Evolutionary conservation across 306 rosid genomes (phyloP).

Genomic region (Cicer cuneatum): DNA sequence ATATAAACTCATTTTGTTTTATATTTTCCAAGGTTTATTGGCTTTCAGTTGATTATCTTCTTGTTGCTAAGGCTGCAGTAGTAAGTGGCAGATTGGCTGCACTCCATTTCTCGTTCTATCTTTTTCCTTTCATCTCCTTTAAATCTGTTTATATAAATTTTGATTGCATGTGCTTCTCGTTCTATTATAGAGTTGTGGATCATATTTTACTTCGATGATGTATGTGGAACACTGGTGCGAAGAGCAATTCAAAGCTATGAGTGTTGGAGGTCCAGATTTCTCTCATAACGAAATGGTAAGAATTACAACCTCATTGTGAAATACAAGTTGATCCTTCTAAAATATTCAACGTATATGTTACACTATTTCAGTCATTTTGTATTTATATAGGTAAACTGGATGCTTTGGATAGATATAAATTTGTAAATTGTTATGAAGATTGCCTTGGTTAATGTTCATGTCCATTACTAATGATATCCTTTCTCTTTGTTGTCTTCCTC

Average conservation of each 20-base stretch:
- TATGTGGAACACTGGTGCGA: conserved; percentile 97
- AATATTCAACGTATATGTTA: background rate
- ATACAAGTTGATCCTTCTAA: too few relatives aligned
- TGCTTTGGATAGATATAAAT: conserved; percentile 20
- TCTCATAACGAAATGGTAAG: conserved; percentile 73
- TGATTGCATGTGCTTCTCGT: conserved; percentile 39
- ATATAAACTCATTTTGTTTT: conserved; percentile 18
- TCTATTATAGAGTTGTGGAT: conserved; percentile 69
- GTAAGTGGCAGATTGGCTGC: conserved; percentile 58
- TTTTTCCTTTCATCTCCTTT: conserved; percentile 5
- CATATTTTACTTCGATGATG: conserved; percentile 83
- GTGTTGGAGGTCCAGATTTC: conserved; percentile 86
- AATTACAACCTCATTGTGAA: too few relatives aligned
- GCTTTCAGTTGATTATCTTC: conserved; percentile 84
- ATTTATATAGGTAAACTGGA: background rate
- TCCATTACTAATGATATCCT: conserved; percentile 14
- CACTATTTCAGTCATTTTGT: conserved; percentile 26
- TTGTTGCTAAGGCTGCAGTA: conserved; percentile 81
- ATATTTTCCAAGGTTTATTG: conserved; percentile 77
- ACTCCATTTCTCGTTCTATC: conserved; percentile 21
- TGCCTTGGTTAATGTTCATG: conserved; percentile 8
- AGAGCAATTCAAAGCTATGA: conserved; percentile 73
- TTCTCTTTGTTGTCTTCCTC: conserved; percentile 37
- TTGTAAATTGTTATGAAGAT: conserved; percentile 7
- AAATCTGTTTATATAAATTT: conserved; percentile 33